phyloP scores from a whole-genome alignment of 176 grass and related monocot genomes.

The Triticum aestivum region IWGSC_CS_RefSeq_v2.1 NC_057797.1:713601834-713602333 shows the following conservation, averaged over 20 bases:
- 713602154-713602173: background rate
- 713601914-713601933: background rate
- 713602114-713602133: fast-evolving
- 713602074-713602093: background rate
- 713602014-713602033: background rate
- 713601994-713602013: background rate
- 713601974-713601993: background rate
- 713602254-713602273: background rate
- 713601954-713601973: background rate
- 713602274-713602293: background rate
- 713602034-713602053: background rate
- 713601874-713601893: background rate
- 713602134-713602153: background rate
- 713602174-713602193: background rate
- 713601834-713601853: background rate
- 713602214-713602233: conserved; percentile 28
- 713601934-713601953: fast-evolving
- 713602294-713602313: background rate
- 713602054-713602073: background rate
- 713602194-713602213: background rate
- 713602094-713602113: background rate
- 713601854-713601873: background rate
- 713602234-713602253: background rate
- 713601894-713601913: background rate
- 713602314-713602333: background rate